Base-by-base conservation (phyloP, 805 yeast species). In the Ogataea pignaliae region DNA sequence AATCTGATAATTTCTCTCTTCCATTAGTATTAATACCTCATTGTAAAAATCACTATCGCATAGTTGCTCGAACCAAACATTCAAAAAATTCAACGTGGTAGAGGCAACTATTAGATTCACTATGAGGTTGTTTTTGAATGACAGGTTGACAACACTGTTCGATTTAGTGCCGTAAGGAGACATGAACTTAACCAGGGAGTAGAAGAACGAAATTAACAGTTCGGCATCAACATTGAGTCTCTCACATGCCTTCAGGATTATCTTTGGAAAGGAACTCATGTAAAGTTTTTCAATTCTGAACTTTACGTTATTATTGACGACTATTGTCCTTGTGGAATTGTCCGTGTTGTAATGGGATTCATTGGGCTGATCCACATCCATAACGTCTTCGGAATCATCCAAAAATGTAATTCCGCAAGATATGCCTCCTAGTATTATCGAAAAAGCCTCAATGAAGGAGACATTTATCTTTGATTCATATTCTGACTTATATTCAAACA, bases 71-170 rank as follows among this genome's bases (percentile, higher is more conserved):
- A 56, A 60, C 52, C 57, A 52, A 10, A 32, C 29, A 34, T 48
- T 43, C 12, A 61, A 34, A 15, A 58, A 52, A 16, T 49, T 47
- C 13, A 38, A 41, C 2, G 56, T 47, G 3, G 57, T 43, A 1
- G 58, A 52, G 1, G 57, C 53, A 10, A 60, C 63, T 14, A 60
- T 53, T 39, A 59, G 35, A 28, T 46, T 52, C 12, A 57, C 57
- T 17, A 59, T 39, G 2, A 60, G 40, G 21, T 47, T 48, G 32
- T 46, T 53, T 36, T 55, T 55, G 33, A 51, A 40, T 2, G 49
- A 41, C 14, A 44, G 28, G 35, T 55, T 59, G 3, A 48, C 21
- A 12, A 43, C 17, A 34, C 36, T 39, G 29, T 33, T 17, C 6
- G 37, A 15, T 10, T 32, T 39, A 3, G 31, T 15, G 14, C 44